Evolutionary conservation across 164 flowering plant species (phyloP), one percentile per base, ranked within the genome.

Genomic region (Akebia trifoliata): DNA sequence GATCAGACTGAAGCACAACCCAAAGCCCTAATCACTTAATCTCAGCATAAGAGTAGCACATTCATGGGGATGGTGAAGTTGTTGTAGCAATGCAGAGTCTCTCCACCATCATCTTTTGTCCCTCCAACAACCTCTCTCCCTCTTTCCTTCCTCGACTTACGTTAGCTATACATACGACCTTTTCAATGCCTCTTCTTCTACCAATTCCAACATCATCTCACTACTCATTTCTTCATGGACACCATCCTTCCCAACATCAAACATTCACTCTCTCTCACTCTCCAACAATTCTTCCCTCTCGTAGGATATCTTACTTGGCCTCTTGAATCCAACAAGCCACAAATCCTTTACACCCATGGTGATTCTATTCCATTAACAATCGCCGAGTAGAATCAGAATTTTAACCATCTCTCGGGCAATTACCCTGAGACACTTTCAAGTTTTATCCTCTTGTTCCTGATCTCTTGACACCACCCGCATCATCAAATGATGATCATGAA

Each of bases 211-310:
- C n/a, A n/a, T n/a, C n/a, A n/a, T n/a, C n/a, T 59, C 2, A 63
- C 29, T 6, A 35, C 50, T n/a, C 60, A 71, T 28, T 73, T 77
- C 63, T 73, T 77, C 63, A 38, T 48, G 1, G 25, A 70, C 24
- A 42, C 69, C 24, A 25, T 63, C 32, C 37, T 74, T 50, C 81
- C 81, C 35, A 31, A 24, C 8, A 70, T 79, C 44, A 69, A 61
- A 28, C 34, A 43, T 37, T 75, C 84, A 7, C 79, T 81, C 30
- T 61, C 75, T 37, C 69, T 69, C 40, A 50, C 80, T 31, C 84
- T 81, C 64, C 60, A 54, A 11, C 73, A 64, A 49, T 81, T 69
- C 53, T 76, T 46, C 56, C 77, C 81, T 1, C 51, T 76, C 20
- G 75, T 75, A 26, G 77, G 75, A 4, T 63, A 50, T 10, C 49